Evolutionary conservation across 2,329 filamentous ascomycete species (phyloP), one percentile per base, ranked within the genome.

Genomic region (Fusarium robinianum): DNA sequence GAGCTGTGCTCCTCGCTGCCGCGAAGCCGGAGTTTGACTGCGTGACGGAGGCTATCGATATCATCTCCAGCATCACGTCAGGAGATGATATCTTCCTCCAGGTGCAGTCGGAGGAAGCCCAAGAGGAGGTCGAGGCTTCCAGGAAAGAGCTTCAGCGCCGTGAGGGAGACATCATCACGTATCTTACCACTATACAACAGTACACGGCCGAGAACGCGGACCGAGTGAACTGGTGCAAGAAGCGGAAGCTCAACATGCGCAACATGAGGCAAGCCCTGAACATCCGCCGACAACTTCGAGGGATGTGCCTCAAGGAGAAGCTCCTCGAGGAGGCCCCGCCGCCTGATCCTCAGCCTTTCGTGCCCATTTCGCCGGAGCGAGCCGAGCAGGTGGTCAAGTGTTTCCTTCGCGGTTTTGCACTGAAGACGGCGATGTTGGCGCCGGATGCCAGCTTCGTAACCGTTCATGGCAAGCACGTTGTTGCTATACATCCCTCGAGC

Each of bases 41-140:
- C 57, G 71, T 96, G 2, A 67, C 85, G 1, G 90, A 96, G 55
- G 84, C 83, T 4, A 92, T 99, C 51, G 94, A 97, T 61, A 85
- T 96, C 41, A 87, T 86, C 23, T 73, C 82, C 0, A 82, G 79
- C 48, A 73, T 86, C 15, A 84, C 81, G 0, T 73, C 80, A 0
- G 82, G 83, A 27, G 80, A 83, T 35, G 81, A 83, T 46, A 78
- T 85, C 8, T 85, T 84, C 56, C 65, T 80, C 8, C 79, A 81
- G 31, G 66, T 83, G 0, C 77, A 79, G 33, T 78, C 77, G 0
- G 80, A 83, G 50, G 78, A 84, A 48, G 73, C 70, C 3, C 68
- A 70, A 15, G 79, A 83, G 38, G 72, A 78, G 14, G 72, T 77
- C 1, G 77, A 80, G 44, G 72, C 73, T 10, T 64, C 67, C 12